Percentiles rank a stretch among this genome's conserved stretches.
Conservation (phyloP, 441 rosid genomes). For the Adansonia rubrostipa region DNA sequence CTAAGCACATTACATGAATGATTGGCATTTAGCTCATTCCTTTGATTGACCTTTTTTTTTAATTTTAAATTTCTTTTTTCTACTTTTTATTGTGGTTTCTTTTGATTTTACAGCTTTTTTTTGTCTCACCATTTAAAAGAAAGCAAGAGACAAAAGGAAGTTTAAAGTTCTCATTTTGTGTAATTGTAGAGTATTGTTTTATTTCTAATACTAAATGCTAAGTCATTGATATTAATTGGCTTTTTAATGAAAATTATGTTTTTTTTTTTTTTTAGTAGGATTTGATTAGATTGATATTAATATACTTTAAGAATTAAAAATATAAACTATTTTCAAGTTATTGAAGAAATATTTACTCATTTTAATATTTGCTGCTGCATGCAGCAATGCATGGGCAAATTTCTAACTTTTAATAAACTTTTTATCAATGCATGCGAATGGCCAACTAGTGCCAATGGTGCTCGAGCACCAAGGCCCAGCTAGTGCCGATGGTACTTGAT, state of each 20-base stretch:
- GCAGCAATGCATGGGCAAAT: not conserved
- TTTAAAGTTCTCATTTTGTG: not conserved
- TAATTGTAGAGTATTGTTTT: not conserved
- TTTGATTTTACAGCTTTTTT: not conserved
- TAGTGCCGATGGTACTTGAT: too few relatives aligned
- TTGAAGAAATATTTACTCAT: not conserved
- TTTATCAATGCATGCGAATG: not conserved
- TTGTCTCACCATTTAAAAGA: not conserved
- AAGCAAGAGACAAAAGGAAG: not conserved
- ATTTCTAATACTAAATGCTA: not conserved
- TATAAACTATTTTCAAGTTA: not conserved
- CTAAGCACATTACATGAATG: not conserved
- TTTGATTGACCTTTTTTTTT: not conserved
- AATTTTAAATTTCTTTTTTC: too few relatives aligned
- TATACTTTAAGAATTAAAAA: too few relatives aligned
- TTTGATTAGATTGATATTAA: too few relatives aligned
- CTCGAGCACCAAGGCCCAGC: too few relatives aligned
- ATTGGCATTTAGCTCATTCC: not conserved
- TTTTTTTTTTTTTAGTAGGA: too few relatives aligned
- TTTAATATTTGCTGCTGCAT: not conserved
- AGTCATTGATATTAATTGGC: not conserved
- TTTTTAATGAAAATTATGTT: too few relatives aligned
- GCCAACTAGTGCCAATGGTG: too few relatives aligned
- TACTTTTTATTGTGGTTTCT: not conserved
- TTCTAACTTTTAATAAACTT: not conserved